phyloP scores from a whole-genome alignment of 1,284 basidiomycete species.

The Cryptococcus sp. region DNA sequence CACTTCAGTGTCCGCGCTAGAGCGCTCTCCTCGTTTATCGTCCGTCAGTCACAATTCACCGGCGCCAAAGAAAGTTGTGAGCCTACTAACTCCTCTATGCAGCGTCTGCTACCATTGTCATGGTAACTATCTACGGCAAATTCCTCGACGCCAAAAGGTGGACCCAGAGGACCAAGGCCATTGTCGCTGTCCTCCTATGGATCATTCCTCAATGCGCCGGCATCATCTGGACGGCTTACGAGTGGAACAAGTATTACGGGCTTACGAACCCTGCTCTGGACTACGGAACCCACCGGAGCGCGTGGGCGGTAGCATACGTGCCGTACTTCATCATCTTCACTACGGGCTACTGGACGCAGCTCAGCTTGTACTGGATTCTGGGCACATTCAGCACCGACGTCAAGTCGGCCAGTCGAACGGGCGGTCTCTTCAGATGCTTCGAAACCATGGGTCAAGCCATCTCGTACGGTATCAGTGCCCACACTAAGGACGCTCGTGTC shows the following conservation, averaged over 20 bases:
- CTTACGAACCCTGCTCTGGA: slow-evolving; percentile 12
- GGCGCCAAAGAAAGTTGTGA: not conserved
- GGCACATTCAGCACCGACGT: slow-evolving; percentile 23
- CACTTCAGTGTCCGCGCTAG: slow-evolving; percentile 40
- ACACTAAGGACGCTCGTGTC: slow-evolving; percentile 8
- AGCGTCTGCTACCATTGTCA: slow-evolving; percentile 22
- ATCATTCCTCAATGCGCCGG: slow-evolving; percentile 28
- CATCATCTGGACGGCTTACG: slow-evolving; percentile 31
- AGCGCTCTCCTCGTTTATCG: slow-evolving; percentile 38
- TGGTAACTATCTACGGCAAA: slow-evolving; percentile 19
- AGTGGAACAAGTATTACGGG: slow-evolving; percentile 16
- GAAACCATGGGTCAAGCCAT: slow-evolving; percentile 21
- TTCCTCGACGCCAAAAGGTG: slow-evolving; percentile 28
- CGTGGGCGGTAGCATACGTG: slow-evolving; percentile 22
- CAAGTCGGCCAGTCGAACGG: slow-evolving; percentile 11
- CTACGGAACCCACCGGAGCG: slow-evolving; percentile 20
- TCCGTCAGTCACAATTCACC: slow-evolving; percentile 20
- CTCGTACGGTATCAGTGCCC: slow-evolving; percentile 19
- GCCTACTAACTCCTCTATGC: not conserved
- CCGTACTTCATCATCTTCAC: slow-evolving; percentile 27
- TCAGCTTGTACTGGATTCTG: slow-evolving; percentile 31
- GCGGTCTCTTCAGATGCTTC: slow-evolving; percentile 15
- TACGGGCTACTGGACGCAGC: slow-evolving; percentile 23
- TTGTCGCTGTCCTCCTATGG: slow-evolving; percentile 26
- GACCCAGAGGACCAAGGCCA: slow-evolving; percentile 21